Conservation (phyloP, 345 rosid species). For the Eucalyptus marginata region DNA sequence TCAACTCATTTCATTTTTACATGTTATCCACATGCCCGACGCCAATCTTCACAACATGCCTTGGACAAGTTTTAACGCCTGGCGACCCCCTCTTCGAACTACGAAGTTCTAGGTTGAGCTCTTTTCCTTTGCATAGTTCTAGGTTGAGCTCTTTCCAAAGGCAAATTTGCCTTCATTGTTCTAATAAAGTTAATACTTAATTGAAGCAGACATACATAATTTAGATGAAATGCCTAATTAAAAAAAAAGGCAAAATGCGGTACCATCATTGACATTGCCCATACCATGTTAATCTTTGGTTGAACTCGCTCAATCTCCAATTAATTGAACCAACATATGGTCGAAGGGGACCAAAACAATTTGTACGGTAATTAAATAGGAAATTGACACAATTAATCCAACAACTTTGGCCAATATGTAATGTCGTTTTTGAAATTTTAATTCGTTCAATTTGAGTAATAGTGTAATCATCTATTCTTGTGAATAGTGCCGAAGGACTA, state of each 20-base stretch:
- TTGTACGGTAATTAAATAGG: not conserved
- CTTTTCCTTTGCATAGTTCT: not conserved
- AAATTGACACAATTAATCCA: not conserved
- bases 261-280: not conserved
- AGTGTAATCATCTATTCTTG: not conserved
- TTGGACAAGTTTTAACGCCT: not conserved
- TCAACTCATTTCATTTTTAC: not conserved
- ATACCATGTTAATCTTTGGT: not conserved
- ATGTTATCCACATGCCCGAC: not conserved
- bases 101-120: not conserved
- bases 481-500: not conserved
- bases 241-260: not conserved
- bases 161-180: not conserved
- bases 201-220: not conserved
- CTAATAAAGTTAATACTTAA: not conserved
- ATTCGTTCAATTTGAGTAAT: not conserved
- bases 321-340: not conserved
- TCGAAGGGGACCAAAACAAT: not conserved
- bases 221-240: not conserved
- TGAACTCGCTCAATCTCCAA: not conserved
- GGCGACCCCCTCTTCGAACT: not conserved
- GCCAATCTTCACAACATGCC: not conserved
- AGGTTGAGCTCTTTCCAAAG: not conserved
- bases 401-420: not conserved
- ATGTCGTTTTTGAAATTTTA: fast-evolving